Base-by-base conservation (phyloP, 768 basidiomycete species). In the Leucogyrophana mollusca region DNA sequence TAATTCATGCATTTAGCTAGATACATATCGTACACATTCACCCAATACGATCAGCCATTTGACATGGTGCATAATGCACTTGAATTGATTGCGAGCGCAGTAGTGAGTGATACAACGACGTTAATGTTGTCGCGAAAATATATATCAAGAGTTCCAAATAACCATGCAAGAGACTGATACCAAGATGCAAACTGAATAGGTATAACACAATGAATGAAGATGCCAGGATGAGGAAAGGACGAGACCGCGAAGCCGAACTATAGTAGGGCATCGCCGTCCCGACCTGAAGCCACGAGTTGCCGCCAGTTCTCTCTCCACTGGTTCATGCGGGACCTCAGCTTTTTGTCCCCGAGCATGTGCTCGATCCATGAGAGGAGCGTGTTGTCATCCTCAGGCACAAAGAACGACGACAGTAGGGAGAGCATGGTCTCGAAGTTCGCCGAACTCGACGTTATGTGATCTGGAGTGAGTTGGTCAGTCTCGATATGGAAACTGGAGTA, bases 391-490 rank as follows among this genome's bases (percentile, higher is more conserved):
- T 95, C 90, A 0, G 92, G 90, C 6, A 97, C 84, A 60, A 96
- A 98, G 69, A 93, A 95, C 7, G 93, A 95, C 1, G 94, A 95
- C 8, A 99, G 71, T 11, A 94, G 71, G 11, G 91, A 94, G 13
- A 98, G 72, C 16, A 97, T 83, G 3, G 88, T 94, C 67, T 99
- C 95, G 64, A 99, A 97, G 53, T 70, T 84, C 20, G 94, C 94
- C 5, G 83, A 65, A 30, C 72, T 72, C 2, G 90, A 81, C 2
- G 89, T 84, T 53, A 99, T 85, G 45, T 92, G 84, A 65, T 93
- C 94, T 95, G 58, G 11, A 20, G n/a, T 34, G 21, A 23, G 10
- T 22, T 35, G 24, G 17, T 22, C 3, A 42, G 32, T 58, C 27
- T 56, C 46, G 35, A 36, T 11, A 24, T 42, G 18, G 30, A 4